Evolutionary conservation across 441 rosid species (phyloP).

Genomic region (Arabidopsis lyrata): DNA sequence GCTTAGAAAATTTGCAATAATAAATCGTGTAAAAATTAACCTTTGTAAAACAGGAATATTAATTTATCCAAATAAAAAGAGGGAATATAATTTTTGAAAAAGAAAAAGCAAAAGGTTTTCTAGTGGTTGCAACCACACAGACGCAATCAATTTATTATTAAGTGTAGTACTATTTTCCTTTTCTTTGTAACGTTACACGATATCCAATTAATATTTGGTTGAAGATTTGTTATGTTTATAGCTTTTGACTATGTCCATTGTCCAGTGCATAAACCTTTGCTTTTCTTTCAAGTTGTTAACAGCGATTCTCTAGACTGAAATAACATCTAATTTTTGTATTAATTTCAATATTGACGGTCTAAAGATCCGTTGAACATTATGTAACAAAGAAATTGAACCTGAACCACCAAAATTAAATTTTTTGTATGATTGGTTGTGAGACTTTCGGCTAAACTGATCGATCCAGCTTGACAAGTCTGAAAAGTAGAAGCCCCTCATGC

Average conservation of each 20-base stretch:
- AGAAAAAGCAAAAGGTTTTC: slow-evolving; percentile 33
- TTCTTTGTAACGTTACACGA: slow-evolving; percentile 31
- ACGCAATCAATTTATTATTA: slow-evolving; percentile 39
- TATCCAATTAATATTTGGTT: slow-evolving; percentile 33
- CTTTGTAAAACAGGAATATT: not conserved
- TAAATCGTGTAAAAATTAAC: not conserved
- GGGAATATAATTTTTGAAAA: slow-evolving; percentile 8
- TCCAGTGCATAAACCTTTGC: slow-evolving; percentile 32
- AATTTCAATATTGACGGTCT: slow-evolving; percentile 17
- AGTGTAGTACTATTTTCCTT: slow-evolving; percentile 28
- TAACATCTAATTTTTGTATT: not conserved
- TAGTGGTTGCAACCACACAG: slow-evolving; percentile 43
- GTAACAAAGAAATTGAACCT: not conserved
- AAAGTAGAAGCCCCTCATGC: not conserved
- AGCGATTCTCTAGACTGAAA: slow-evolving; percentile 2
- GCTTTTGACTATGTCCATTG: slow-evolving; percentile 38
- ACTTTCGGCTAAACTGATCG: not conserved
- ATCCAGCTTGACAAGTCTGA: not conserved
- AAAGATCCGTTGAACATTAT: not conserved
- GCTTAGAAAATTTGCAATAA: not conserved
- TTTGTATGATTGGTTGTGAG: slow-evolving; percentile 2
- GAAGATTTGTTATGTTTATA: slow-evolving; percentile 36
- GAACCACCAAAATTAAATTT: not conserved
- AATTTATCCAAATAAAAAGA: too few species aligned
- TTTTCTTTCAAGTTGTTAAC: slow-evolving; percentile 36